phyloP scores from a whole-genome alignment of 352 stramenopile species.

The Chrysophaeum taylorii region DNA sequence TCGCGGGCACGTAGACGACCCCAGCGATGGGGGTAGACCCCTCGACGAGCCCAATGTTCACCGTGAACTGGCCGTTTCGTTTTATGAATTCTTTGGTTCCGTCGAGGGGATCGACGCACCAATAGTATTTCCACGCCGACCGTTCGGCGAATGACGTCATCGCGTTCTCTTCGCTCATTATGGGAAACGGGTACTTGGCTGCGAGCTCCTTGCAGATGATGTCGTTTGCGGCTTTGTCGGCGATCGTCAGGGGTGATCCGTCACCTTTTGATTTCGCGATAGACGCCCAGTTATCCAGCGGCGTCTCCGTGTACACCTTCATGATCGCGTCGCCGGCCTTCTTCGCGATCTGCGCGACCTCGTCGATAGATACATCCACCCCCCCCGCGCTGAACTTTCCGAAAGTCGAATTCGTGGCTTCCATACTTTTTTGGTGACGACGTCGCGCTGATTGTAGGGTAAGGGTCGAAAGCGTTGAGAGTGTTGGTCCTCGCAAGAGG shows the following conservation, averaged over 20 bases:
- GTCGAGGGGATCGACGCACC: slow-evolving; percentile 29
- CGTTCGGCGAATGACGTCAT: slow-evolving; percentile 25
- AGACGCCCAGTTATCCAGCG: not conserved
- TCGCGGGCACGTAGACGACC: slow-evolving; percentile 27
- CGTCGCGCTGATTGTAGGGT: not conserved
- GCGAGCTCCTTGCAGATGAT: slow-evolving; percentile 27
- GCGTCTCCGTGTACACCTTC: slow-evolving; percentile 26
- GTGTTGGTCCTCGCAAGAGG: not conserved
- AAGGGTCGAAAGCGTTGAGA: not conserved
- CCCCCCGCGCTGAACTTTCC: slow-evolving; percentile 6
- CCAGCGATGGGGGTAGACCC: slow-evolving; percentile 22
- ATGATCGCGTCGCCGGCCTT: slow-evolving; percentile 31
- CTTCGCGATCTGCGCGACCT: slow-evolving; percentile 28
- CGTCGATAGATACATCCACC: slow-evolving; percentile 13
- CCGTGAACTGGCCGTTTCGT: slow-evolving; percentile 33
- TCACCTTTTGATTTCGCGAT: slow-evolving; percentile 6
- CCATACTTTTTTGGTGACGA: not conserved
- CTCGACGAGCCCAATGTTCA: slow-evolving; percentile 31
- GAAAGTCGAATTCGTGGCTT: not conserved
- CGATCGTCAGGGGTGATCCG: not conserved
- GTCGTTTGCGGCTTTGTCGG: slow-evolving; percentile 24
- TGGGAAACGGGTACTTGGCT: slow-evolving; percentile 29
- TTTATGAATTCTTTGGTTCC: slow-evolving; percentile 36
- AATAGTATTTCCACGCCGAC: slow-evolving; percentile 27
- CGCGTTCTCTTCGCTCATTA: slow-evolving; percentile 33